These are phyloP conservation scores for Arabidopsis suecica DNA, from an alignment of 345 rosid genomes.

Conservation along the genomic window DNA sequence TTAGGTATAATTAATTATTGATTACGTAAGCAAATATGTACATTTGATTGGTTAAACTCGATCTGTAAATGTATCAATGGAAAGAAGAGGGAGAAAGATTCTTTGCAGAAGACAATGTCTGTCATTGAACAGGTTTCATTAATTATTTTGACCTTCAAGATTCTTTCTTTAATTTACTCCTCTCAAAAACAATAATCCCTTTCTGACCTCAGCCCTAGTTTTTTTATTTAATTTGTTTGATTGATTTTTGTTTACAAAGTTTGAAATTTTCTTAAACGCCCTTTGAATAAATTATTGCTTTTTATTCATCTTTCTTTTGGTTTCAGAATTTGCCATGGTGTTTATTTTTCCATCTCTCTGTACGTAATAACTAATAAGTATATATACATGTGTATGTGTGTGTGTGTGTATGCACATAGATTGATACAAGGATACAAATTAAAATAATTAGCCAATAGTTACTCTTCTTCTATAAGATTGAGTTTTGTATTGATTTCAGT, in stretches of 20 bases:
- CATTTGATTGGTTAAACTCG: conserved; percentile 38
- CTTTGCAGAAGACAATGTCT: conserved; percentile 46
- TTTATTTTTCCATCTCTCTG: neutral
- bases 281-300: conserved; percentile 16
- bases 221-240: conserved; percentile 14
- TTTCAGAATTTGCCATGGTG: conserved; percentile 36
- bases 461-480: conserved; percentile 25
- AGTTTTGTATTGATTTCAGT: conserved; percentile 41
- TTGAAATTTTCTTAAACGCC: conserved; percentile 39
- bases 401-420: neutral
- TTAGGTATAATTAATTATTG: conserved; percentile 32
- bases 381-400: neutral
- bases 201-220: conserved; percentile 51
- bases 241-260: conserved; percentile 17
- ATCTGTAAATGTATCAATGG: conserved; percentile 25
- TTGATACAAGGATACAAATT: neutral
- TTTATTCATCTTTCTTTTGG: conserved; percentile 7
- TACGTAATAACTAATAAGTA: neutral
- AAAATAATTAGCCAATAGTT: conserved; percentile 33
- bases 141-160: conserved; percentile 46
- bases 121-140: conserved; percentile 46
- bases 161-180: conserved; percentile 40
- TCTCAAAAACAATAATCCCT: conserved; percentile 36
- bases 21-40: conserved; percentile 44
- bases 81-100: conserved; percentile 44